Conservation (phyloP, 192 early-diverging fungal genomes). For the Mortierella alpina region DNA sequence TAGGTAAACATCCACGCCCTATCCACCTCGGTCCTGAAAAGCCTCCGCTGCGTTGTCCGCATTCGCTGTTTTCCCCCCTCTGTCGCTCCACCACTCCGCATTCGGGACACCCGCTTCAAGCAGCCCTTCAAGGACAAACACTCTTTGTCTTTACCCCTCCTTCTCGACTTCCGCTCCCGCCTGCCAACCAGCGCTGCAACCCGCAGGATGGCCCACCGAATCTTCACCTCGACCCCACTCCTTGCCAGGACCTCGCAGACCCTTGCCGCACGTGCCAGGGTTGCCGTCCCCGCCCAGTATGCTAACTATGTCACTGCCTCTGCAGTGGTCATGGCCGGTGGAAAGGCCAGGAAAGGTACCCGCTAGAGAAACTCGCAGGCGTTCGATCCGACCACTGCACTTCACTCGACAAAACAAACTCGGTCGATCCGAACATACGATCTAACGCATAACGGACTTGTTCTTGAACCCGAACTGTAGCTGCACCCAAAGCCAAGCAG, state of each 20-base stretch:
- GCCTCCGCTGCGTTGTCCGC: not conserved
- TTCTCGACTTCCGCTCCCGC: not conserved
- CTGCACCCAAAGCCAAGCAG: conserved; percentile 26
- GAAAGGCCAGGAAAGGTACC: conserved; percentile 44
- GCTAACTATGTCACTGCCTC: conserved; percentile 55
- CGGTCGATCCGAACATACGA: not conserved
- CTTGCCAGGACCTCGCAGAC: conserved; percentile 38
- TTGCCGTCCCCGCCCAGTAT: conserved; percentile 40
- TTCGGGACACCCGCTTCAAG: not conserved
- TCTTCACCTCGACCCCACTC: conserved; percentile 25
- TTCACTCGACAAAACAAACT: not conserved
- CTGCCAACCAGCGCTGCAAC: not conserved
- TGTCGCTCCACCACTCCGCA: not conserved
- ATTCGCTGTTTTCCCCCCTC: not conserved
- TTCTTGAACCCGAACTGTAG: conserved; percentile 3
- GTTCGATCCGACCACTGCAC: not conserved
- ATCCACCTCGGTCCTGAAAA: too few species aligned
- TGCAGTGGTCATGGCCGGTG: conserved; percentile 37
- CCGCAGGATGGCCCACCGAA: conserved; percentile 38
- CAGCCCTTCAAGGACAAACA: not conserved
- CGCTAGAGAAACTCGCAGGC: not conserved
- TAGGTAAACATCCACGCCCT: too few species aligned
- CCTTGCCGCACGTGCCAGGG: conserved; percentile 28
- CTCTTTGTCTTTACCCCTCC: not conserved
- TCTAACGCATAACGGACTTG: not conserved